Conservation (phyloP, 169 alveolate species). For the Perkinsus olseni region DNA sequence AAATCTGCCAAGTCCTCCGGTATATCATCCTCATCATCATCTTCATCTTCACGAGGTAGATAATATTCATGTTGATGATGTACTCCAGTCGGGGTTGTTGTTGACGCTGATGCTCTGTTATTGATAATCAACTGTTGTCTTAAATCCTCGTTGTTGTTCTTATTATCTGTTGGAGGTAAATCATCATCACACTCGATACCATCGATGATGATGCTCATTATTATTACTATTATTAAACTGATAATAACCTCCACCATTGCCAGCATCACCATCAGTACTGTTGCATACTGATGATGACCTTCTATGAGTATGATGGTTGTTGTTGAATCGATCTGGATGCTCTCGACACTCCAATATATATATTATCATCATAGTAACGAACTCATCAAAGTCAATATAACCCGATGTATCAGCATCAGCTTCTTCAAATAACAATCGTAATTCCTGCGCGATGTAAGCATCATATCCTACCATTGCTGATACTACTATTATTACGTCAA, state of each 20-base stretch:
- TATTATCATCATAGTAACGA: background rate
- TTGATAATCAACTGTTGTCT: no score
- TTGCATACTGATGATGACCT: background rate
- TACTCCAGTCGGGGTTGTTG: background rate
- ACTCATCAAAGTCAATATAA: conserved; percentile 1
- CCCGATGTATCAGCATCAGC: background rate
- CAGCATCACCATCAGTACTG: background rate
- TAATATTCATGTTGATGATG: background rate
- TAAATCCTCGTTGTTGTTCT: no score
- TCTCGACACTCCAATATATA: background rate
- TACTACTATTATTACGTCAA: no score
- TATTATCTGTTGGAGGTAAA: no score
- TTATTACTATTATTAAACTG: no score
- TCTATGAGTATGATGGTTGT: background rate
- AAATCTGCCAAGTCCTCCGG: conserved; percentile 13
- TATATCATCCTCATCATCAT: conserved; percentile 8
- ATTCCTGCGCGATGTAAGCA: no score
- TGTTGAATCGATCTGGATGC: background rate
- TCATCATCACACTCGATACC: no score
- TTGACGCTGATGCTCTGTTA: no score
- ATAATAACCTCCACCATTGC: no score
- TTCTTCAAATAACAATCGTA: background rate
- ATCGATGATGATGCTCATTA: no score
- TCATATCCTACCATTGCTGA: no score
- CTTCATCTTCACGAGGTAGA: conserved; percentile 8